phyloP scores from a whole-genome alignment of 768 basidiomycete genomes.

The Rhodotorula toruloides region DNA sequence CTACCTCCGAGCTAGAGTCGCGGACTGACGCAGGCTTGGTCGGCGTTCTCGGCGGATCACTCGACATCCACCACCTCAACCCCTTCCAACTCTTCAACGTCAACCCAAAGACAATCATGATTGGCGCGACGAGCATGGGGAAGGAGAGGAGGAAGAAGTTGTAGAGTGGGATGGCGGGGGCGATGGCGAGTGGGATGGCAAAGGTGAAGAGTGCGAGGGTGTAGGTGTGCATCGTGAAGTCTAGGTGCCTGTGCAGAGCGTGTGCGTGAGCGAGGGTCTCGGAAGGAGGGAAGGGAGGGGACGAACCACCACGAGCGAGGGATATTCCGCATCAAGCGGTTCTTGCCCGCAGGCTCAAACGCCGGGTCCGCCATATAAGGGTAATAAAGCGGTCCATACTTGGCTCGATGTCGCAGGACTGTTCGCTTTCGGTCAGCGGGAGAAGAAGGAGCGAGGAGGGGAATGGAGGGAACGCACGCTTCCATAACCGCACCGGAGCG shows the following conservation, averaged over 20 bases:
- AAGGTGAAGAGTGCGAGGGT: conserved; percentile 30
- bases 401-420: conserved; percentile 36
- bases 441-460: no score
- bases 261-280: no score
- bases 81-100: conserved; percentile 29
- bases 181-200: conserved; percentile 40
- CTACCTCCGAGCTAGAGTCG: no score
- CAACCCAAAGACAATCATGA: conserved; percentile 35
- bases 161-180: conserved; percentile 35
- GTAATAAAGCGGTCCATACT: conserved; percentile 41
- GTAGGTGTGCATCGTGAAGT: conserved; percentile 38
- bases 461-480: conserved; percentile 23
- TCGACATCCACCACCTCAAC: conserved; percentile 36
- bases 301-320: conserved; percentile 25
- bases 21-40: conserved; percentile 42
- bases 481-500: conserved; percentile 41
- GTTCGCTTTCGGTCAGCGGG: background rate
- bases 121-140: conserved; percentile 32
- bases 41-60: conserved; percentile 39
- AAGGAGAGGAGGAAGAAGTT: conserved; percentile 38
- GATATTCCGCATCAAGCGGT: conserved; percentile 8
- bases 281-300: background rate
- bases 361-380: conserved; percentile 11
- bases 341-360: conserved; percentile 15
- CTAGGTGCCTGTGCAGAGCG: conserved; percentile 16